Conservation (phyloP, 495 filamentous ascomycete species). For the Chlorociboria aeruginascens region DNA sequence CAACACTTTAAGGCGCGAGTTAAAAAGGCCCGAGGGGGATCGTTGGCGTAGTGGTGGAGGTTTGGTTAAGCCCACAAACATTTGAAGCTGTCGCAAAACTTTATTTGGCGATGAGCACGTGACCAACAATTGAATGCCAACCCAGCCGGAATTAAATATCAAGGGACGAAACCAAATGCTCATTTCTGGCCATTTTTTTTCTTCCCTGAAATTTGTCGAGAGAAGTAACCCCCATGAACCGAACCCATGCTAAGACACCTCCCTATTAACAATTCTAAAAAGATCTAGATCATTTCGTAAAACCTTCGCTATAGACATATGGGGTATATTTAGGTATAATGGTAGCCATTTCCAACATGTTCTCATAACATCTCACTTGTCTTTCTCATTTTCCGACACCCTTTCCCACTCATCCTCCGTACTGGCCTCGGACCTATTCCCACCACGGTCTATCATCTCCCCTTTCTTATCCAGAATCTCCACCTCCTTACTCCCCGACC, state of each 20-base stretch:
- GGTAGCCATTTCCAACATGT: neutral
- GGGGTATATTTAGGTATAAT: no score
- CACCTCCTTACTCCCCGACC: slow-evolving; percentile 12
- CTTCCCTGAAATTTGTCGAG: no score
- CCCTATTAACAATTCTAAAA: no score
- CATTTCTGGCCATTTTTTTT: no score
- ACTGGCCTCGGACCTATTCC: slow-evolving; percentile 28
- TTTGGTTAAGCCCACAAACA: neutral
- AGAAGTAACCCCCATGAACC: no score
- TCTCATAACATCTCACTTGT: slow-evolving; percentile 22
- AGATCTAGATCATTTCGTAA: no score
- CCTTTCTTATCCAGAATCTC: slow-evolving; percentile 9
- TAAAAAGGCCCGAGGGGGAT: neutral
- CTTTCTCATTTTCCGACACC: slow-evolving; percentile 44
- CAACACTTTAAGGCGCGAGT: neutral
- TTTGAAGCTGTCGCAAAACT: slow-evolving; percentile 12
- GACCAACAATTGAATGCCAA: neutral
- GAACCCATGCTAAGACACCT: no score
- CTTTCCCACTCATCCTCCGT: slow-evolving; percentile 51
- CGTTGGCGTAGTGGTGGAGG: neutral
- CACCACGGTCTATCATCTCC: slow-evolving; percentile 12
- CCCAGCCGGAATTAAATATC: no score
- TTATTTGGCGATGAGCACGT: slow-evolving; percentile 3
- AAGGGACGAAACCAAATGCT: neutral
- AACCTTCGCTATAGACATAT: no score